Percentiles rank a stretch among this genome's conserved stretches.
phyloP scores from a whole-genome alignment of 768 basidiomycete species.

The Macrolepiota fuliginosa region DNA sequence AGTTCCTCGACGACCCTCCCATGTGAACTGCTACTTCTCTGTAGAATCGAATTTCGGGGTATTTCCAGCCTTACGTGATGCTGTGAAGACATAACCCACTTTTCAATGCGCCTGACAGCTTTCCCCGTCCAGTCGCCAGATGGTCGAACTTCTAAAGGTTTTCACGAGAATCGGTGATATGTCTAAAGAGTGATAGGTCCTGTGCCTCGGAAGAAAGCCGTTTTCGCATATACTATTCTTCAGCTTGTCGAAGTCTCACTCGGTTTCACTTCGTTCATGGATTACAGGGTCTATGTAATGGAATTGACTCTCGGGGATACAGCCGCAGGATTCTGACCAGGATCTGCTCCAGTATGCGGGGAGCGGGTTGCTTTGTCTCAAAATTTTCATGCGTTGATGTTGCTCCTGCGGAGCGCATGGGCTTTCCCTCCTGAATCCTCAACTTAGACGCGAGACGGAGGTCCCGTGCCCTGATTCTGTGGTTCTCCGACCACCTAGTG shows the following conservation, averaged over 20 bases:
- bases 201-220: too few relatives aligned
- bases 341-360: too few relatives aligned
- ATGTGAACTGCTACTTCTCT: constrained; percentile 4
- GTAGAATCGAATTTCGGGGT: not conserved
- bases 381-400: not conserved
- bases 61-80: not conserved
- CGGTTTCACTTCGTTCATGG: too few relatives aligned
- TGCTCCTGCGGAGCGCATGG: not conserved
- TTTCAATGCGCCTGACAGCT: not conserved
- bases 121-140: not conserved
- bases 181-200: too few relatives aligned
- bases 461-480: not conserved
- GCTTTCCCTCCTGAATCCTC: not conserved
- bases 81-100: not conserved
- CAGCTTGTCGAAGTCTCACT: too few relatives aligned
- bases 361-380: too few relatives aligned
- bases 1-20: not conserved
- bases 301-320: too few relatives aligned
- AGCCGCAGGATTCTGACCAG: too few relatives aligned
- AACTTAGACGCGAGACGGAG: not conserved
- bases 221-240: too few relatives aligned
- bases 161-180: too few relatives aligned
- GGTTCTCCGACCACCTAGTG: not conserved
- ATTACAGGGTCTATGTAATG: too few relatives aligned
- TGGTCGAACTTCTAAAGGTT: not conserved